Percentiles rank a stretch among this genome's conserved stretches.
phyloP scores from a whole-genome alignment of 805 yeast genomes.

The Komagataella kurtzmanii region DNA sequence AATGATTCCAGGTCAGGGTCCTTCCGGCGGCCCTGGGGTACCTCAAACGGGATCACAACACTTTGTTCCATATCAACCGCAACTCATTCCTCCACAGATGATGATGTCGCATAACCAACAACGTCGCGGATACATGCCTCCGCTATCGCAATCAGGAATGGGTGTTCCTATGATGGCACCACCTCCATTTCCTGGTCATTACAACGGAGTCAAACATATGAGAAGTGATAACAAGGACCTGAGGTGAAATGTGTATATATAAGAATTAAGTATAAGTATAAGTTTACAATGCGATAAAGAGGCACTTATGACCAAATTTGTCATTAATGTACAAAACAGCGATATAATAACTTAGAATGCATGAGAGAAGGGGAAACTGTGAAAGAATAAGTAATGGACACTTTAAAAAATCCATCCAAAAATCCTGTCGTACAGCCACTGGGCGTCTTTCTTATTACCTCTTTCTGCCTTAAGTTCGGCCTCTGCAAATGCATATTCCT shows the following conservation, averaged over 20 bases:
- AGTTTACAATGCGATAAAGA: not conserved
- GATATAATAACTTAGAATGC: not conserved
- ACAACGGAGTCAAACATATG: not conserved
- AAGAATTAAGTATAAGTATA: not conserved
- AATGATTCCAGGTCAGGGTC: not conserved
- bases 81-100: not conserved
- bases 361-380: not conserved
- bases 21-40: not conserved
- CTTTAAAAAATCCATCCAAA: constrained; percentile 14
- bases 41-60: not conserved
- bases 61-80: not conserved
- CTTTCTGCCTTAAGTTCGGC: constrained; percentile 5
- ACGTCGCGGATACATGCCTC: not conserved
- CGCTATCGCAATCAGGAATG: not conserved
- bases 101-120: not conserved
- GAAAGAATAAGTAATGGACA: not conserved
- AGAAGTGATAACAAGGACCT: not conserved
- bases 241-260: not conserved
- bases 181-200: not conserved
- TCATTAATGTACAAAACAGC: not conserved
- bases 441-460: constrained; percentile 7
- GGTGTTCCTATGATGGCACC: not conserved
- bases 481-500: constrained; percentile 15
- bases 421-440: constrained; percentile 17
- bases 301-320: not conserved